These are phyloP conservation scores for Suillus subalutaceus DNA, from an alignment of 768 basidiomycete genomes.

Conservation along the genomic window DNA sequence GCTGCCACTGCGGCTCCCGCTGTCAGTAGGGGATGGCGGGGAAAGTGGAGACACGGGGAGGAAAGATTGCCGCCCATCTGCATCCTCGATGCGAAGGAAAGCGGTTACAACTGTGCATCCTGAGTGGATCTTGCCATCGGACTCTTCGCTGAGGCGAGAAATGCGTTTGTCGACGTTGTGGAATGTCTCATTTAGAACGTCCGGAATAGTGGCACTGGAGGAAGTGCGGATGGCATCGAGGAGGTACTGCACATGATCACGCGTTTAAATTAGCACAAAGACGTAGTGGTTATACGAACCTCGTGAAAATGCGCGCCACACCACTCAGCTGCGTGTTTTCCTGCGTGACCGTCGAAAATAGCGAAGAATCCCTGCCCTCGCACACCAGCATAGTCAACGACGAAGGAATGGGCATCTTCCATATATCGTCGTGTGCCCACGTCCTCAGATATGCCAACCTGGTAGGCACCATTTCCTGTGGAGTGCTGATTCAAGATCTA, in stretches of 20 bases:
- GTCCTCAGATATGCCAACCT: conserved; percentile 75
- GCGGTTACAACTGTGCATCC: conserved; percentile 98
- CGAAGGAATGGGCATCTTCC: conserved; percentile 97
- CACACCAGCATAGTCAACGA: conserved; percentile 89
- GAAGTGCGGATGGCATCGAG: conserved; percentile 69
- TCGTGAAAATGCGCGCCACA: conserved; percentile 96
- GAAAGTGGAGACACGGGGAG: conserved; percentile 38
- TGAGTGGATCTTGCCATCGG: conserved; percentile 91
- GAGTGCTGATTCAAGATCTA: conserved; percentile 63
- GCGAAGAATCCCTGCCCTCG: conserved; percentile 98
- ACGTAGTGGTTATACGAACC: conserved; percentile 40
- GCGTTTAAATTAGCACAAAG: conserved; percentile 2
- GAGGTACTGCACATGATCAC: conserved; percentile 48
- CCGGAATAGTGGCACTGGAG: conserved; percentile 69
- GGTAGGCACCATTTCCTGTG: conserved; percentile 61
- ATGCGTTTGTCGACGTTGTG: conserved; percentile 87
- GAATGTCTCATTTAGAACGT: conserved; percentile 91
- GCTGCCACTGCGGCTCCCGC: conserved; percentile 36
- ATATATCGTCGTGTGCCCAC: conserved; percentile 89
- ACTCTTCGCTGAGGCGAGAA: conserved; percentile 82
- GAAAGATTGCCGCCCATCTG: conserved; percentile 72
- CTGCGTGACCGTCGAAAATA: conserved; percentile 97
- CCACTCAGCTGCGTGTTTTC: conserved; percentile 99
- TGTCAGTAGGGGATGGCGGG: conserved; percentile 37
- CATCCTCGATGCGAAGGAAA: conserved; percentile 90